A percentile compares a stretch with the other conserved stretches of the same genome.
Conservation (phyloP, 805 yeast species). For the Pichia nakasei region DNA sequence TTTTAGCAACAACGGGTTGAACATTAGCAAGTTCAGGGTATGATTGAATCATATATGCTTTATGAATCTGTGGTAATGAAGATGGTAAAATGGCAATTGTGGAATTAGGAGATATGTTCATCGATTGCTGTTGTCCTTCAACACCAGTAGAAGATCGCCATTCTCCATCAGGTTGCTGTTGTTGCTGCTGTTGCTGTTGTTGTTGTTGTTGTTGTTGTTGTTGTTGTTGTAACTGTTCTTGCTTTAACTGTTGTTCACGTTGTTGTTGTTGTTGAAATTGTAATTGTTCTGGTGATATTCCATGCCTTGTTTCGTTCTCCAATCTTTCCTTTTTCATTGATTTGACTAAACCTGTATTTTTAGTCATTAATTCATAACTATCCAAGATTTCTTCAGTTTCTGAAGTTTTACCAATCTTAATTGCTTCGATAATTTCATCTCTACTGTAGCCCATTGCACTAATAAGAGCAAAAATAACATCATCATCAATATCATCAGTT, state of each 20-base stretch:
- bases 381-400: slow-evolving; percentile 73
- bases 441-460: slow-evolving; percentile 84
- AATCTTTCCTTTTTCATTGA: slow-evolving; percentile 41
- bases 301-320: slow-evolving; percentile 4
- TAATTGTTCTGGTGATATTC: not conserved
- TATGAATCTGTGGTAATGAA: slow-evolving; percentile 86
- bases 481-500: slow-evolving; percentile 52
- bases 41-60: slow-evolving; percentile 72
- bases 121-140: slow-evolving; percentile 19
- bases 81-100: slow-evolving; percentile 91
- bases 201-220: not conserved
- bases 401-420: slow-evolving; percentile 30
- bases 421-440: slow-evolving; percentile 71
- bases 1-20: slow-evolving; percentile 55
- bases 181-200: not conserved
- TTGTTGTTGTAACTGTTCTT: slow-evolving; percentile 6
- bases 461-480: slow-evolving; percentile 63
- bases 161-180: slow-evolving; percentile 8
- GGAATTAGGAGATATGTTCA: slow-evolving; percentile 46
- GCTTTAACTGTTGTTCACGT: not conserved
- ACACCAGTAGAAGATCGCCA: slow-evolving; percentile 27
- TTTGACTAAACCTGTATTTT: slow-evolving; percentile 61
- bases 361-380: slow-evolving; percentile 76
- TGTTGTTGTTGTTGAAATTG: not conserved
- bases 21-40: slow-evolving; percentile 26